phyloP scores from a whole-genome alignment of 2,329 filamentous ascomycete species.

The Xenosphaeropsis pyriputrescens region DNA sequence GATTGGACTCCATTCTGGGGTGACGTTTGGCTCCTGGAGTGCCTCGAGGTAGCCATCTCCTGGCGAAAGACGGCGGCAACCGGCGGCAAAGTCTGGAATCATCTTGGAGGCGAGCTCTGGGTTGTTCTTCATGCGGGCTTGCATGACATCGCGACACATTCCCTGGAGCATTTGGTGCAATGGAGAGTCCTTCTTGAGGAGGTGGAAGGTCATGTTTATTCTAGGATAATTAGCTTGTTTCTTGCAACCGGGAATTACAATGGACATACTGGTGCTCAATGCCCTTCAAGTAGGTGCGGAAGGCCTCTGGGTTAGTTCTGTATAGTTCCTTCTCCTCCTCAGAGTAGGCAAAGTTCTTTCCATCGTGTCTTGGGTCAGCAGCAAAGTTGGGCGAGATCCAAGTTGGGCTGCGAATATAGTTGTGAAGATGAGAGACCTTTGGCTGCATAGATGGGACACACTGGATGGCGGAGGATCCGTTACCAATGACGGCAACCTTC shows the following conservation, averaged over 20 bases:
- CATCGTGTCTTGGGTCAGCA: neutral
- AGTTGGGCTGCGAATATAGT: neutral
- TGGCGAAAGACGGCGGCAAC: conserved; percentile 26
- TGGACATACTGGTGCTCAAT: conserved; percentile 38
- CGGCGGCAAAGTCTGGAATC: conserved; percentile 26
- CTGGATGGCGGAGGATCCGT: conserved; percentile 35
- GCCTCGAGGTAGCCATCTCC: conserved; percentile 25
- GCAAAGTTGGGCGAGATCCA: conserved; percentile 27
- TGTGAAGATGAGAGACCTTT: conserved; percentile 21
- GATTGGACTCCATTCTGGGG: conserved; percentile 28
- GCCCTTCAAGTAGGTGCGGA: conserved; percentile 31
- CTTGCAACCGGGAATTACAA: conserved; percentile 9
- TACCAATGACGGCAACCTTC: conserved; percentile 32
- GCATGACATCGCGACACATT: conserved; percentile 37
- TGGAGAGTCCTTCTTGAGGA: conserved; percentile 36
- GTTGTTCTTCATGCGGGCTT: conserved; percentile 32
- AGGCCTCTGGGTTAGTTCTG: conserved; percentile 20
- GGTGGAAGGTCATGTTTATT: conserved; percentile 20
- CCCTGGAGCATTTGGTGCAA: conserved; percentile 31
- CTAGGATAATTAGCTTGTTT: neutral
- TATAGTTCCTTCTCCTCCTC: conserved; percentile 23
- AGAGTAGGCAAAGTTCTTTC: conserved; percentile 4
- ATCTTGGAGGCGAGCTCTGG: conserved; percentile 21
- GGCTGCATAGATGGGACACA: conserved; percentile 34
- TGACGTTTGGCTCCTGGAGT: conserved; percentile 20